Evolutionary conservation across 2,329 filamentous ascomycete species (phyloP), one percentile per base, ranked within the genome.

Genomic region (Fusarium dlaminii): DNA sequence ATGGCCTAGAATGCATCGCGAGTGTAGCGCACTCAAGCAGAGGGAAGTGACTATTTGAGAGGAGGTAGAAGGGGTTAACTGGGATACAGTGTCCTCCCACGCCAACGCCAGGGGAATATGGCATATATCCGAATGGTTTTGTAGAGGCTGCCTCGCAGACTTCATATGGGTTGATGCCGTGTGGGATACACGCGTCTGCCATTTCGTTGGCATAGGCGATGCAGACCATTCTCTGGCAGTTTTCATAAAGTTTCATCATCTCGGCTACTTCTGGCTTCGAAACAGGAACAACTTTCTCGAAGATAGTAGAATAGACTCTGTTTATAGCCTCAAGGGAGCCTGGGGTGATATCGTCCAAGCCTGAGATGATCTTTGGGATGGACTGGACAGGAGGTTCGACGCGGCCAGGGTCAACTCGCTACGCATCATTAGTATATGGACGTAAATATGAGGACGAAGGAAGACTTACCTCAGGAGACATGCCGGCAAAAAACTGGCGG

Each of bases 71-170:
- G 0, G 87, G 87, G 66, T 89, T 89, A 58, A 89, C 83, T 1
- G 87, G 87, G 65, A 89, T 89, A 73, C 87, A 89, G 74, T 89
- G 87, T 1, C 87, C 87, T 5, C 87, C 87, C 9, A 89, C 87
- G 12, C 87, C 87, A 6, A 86, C 77, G 1, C 83, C 81, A 1
- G 87, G 86, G 2, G 75, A 73, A 75, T 84, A 86, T 0, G 87
- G 82, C 71, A 86, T 82, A 69, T 86, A 88, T 15, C 87, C 87
- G 65, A 88, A 89, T 1, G 86, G 86, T 74, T 87, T 89, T 17
- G 85, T 86, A 2, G 83, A 75, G 3, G 87, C 86, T 1, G 86
- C 86, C 6, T 72, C 66, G 59, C 82, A 84, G 14, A 89, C 86
- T 75, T 89, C 87, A 59, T 83, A 86, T 2, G 85, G 83, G 62